A percentile compares a stretch with the other conserved stretches of the same genome.
Conservation (phyloP, 352 stramenopile species). For the Globisporangium ultimum region DNA sequence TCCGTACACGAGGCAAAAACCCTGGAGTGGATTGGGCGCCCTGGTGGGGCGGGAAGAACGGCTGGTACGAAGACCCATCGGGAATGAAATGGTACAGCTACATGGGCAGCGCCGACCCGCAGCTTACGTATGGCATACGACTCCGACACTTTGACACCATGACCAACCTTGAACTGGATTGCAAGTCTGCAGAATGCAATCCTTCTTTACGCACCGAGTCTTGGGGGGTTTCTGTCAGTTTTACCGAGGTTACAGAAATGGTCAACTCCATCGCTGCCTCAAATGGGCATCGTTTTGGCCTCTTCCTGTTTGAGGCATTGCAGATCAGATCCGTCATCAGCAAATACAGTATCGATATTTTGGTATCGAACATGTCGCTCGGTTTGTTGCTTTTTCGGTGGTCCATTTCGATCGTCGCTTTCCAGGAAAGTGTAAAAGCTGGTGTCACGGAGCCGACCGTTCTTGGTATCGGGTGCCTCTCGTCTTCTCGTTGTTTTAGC, state of each 20-base stretch:
- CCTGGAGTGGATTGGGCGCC: conserved; percentile 13
- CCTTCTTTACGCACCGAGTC: neutral
- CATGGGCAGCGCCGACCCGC: conserved; percentile 11
- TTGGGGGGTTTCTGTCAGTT: conserved; percentile 16
- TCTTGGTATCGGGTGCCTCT: conserved; percentile 16
- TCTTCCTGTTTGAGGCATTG: conserved; percentile 23
- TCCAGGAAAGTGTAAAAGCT: conserved; percentile 4
- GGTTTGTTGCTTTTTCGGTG: conserved; percentile 28
- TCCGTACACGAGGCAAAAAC: conserved; percentile 16
- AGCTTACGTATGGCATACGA: conserved; percentile 11
- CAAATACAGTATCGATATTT: conserved; percentile 28
- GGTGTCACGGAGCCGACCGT: neutral
- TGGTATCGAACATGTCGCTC: conserved; percentile 34
- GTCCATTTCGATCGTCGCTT: conserved; percentile 16
- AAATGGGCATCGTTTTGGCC: conserved; percentile 22
- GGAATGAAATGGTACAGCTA: conserved; percentile 18
- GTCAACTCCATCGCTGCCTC: conserved; percentile 12
- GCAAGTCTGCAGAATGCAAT: neutral
- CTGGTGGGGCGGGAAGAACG: conserved; percentile 26
- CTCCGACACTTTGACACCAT: conserved; percentile 20
- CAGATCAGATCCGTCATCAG: conserved; percentile 9
- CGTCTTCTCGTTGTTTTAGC: conserved; percentile 13
- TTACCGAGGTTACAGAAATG: neutral
- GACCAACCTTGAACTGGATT: neutral
- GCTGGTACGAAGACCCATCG: conserved; percentile 26